Conservation (phyloP, 495 filamentous ascomycete genomes). For the Penicillium dipodomyicola region DNA sequence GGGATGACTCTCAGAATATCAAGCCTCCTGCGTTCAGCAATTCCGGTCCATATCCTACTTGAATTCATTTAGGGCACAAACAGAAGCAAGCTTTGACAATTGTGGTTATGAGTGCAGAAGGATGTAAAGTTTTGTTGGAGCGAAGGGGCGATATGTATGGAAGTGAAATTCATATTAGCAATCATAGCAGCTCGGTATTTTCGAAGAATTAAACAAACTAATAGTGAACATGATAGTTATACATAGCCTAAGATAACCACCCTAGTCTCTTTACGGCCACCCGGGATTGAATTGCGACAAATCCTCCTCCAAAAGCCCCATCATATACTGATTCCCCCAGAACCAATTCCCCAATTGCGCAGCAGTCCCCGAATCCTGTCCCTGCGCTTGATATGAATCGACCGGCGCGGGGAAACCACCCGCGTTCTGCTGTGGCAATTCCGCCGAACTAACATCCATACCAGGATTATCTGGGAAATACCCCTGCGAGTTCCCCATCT, state of each 20-base stretch:
- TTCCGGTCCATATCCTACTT: too few relatives aligned
- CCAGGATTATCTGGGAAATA: constrained; percentile 15
- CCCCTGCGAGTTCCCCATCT: neutral
- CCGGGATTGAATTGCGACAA: constrained; percentile 52
- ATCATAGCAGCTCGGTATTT: neutral
- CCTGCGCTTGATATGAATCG: constrained; percentile 12
- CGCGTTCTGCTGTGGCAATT: constrained; percentile 15
- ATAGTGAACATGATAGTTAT: neutral
- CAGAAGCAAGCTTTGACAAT: constrained; percentile 1
- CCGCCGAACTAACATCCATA: constrained; percentile 7
- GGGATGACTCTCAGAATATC: too few relatives aligned
- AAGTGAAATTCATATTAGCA: neutral
- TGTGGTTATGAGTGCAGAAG: neutral
- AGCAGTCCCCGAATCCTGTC: constrained; percentile 14
- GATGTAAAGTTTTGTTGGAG: neutral
- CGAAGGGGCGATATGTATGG: neutral
- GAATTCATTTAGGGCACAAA: too few relatives aligned
- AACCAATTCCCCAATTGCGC: constrained; percentile 63
- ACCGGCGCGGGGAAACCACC: constrained; percentile 11
- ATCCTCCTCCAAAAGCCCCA: constrained; percentile 62
- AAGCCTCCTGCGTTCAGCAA: too few relatives aligned
- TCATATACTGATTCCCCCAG: constrained; percentile 62
- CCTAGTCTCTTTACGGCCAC: neutral
- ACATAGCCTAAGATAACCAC: neutral
- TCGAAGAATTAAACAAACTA: neutral